Conservation (phyloP, 768 basidiomycete genomes). For the Amanita fuliginea region DNA sequence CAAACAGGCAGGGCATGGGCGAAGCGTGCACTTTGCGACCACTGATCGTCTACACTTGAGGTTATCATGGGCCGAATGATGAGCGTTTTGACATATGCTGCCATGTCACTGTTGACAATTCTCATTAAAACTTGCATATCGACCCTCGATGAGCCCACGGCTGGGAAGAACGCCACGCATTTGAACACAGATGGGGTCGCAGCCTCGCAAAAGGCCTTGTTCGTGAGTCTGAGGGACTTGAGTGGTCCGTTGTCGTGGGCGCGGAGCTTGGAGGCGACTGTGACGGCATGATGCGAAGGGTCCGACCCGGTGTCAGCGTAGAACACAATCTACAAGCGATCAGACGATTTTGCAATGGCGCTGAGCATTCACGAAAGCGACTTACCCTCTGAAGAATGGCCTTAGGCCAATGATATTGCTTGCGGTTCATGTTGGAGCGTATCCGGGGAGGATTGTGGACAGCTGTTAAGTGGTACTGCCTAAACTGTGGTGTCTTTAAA, state of each 20-base stretch:
- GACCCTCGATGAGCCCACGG: not conserved
- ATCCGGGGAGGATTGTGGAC: not conserved
- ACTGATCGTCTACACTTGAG: not conserved
- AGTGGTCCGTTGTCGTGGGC: not conserved
- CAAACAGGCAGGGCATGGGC: slow-evolving; percentile 2
- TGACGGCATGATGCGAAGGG: not conserved
- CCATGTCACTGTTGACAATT: slow-evolving; percentile 1
- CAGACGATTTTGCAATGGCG: not conserved
- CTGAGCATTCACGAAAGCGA: not conserved
- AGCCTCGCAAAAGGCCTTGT: not conserved
- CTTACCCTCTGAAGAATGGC: slow-evolving; percentile 1
- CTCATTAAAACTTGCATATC: slow-evolving; percentile 2
- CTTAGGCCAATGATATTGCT: not conserved
- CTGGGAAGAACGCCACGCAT: slow-evolving; percentile 1
- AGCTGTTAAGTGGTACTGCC: not conserved
- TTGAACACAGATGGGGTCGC: not conserved
- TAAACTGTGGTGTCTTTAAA: not conserved
- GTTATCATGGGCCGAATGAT: not conserved
- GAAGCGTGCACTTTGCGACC: not conserved
- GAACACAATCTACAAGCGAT: not conserved
- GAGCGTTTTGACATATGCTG: not conserved
- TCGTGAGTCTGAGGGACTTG: slow-evolving; percentile 1
- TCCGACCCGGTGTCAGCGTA: not conserved
- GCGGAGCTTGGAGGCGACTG: not conserved
- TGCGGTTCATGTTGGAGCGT: not conserved